phyloP scores from a whole-genome alignment of 169 alveolate genomes.

The Plasmodium vivax region DNA sequence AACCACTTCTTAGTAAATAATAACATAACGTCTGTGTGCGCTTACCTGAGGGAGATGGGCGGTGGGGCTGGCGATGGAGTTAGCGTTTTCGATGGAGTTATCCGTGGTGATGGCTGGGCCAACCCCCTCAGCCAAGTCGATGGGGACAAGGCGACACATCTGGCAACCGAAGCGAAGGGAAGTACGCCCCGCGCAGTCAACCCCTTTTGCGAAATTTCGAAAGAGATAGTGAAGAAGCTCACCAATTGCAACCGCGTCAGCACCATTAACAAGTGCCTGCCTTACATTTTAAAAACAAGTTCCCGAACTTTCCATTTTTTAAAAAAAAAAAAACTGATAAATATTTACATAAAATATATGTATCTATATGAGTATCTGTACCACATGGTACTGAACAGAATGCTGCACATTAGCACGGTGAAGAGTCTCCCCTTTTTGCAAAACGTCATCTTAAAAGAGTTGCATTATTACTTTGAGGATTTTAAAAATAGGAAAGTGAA shows the following conservation, averaged over 20 bases:
- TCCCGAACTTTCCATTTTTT: constrained; percentile 12
- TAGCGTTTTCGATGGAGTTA: too few species aligned
- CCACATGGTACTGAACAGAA: constrained; percentile 62
- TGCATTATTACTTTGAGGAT: constrained; percentile 45
- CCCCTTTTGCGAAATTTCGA: constrained; percentile 14
- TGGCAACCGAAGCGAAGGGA: background rate
- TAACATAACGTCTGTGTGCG: constrained; percentile 14
- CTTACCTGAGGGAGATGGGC: constrained; percentile 9
- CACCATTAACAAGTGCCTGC: constrained; percentile 19
- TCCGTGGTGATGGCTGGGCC: background rate
- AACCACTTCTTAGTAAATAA: constrained; percentile 31
- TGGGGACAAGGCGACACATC: background rate
- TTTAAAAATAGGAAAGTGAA: constrained; percentile 33
- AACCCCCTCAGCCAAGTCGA: background rate
- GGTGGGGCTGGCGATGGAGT: background rate
- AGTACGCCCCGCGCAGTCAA: background rate
- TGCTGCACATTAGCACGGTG: constrained; percentile 50
- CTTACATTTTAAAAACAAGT: constrained; percentile 45
- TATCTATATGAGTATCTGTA: constrained; percentile 56
- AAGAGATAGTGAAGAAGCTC: constrained; percentile 10
- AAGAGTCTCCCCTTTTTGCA: constrained; percentile 52
- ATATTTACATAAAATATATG: constrained; percentile 58
- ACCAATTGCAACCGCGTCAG: background rate
- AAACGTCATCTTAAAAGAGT: constrained; percentile 60
- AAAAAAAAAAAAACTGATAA: constrained; percentile 29